Evolutionary conservation across 179 eudicot genomes (phyloP), one percentile per base, ranked within the genome.

Genomic region (Camellia oleifera): DNA sequence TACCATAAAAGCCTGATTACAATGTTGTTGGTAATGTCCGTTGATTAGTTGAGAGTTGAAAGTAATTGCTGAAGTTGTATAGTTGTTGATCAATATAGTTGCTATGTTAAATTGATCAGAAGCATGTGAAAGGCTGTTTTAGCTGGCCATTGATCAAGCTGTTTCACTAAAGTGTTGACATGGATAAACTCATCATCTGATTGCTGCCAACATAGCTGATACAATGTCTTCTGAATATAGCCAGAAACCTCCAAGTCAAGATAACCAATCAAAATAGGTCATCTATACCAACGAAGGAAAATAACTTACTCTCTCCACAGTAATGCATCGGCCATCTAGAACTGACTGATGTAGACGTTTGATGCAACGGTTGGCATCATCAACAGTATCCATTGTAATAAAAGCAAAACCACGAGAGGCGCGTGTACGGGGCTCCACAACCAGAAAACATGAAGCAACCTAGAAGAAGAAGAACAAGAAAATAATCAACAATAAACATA

Each of bases 141-240:
- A 92, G 94, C 98, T 91, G 94, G 94, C 93, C 93, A 88, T 91
- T 94, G 93, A 90, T 89, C 94, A 91, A 85, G 92, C 97, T 91
- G 92, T 90, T 86, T 91, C 86, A 81, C 88, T 88, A 84, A 91
- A 87, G 80, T 88, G 87, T 87, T 92, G 94, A 90, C 81, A 91
- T 81, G 90, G 93, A 91, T 87, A 94, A 89, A 90, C 91, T 88
- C 94, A 85, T 91, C 97, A 93, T 91, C 99, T 96, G 99, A 95
- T 87, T 87, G 97, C 94, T 92, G 98, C 96, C 95, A 91, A 90
- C 87, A 92, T 83, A 89, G 90, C 97, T 93, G 98, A 91, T 58
- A 90, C 92, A 82, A 87, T 90, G 87, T 82, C 86, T 89, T 91
- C 98, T 94, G 98, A 92, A 93, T 86, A 91, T 90, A 91, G 83